Percentiles rank a stretch among this genome's conserved stretches.
phyloP scores from a whole-genome alignment of 345 rosid species.

The Camelina sativa region DNA sequence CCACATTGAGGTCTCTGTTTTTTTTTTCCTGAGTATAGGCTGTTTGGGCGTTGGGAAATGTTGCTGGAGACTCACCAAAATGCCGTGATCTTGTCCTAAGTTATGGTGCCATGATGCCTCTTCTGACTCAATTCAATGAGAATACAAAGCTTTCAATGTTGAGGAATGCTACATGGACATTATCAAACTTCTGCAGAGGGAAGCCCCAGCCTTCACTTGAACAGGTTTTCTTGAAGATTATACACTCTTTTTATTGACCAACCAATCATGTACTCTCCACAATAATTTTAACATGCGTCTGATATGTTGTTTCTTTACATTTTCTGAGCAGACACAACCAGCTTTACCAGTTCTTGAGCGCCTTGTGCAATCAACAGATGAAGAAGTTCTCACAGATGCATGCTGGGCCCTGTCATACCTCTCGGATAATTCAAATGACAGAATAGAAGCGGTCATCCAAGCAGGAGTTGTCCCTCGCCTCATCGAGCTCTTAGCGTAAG shows the following conservation, averaged over 20 bases:
- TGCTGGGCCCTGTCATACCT: slow-evolving; percentile 87
- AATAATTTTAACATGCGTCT: slow-evolving; percentile 24
- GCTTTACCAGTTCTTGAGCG: slow-evolving; percentile 76
- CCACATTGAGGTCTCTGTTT: slow-evolving; percentile 2
- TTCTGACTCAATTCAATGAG: slow-evolving; percentile 69
- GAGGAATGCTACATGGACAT: slow-evolving; percentile 90
- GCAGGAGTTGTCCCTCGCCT: slow-evolving; percentile 76
- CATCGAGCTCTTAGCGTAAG: slow-evolving; percentile 72
- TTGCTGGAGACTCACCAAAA: slow-evolving; percentile 88
- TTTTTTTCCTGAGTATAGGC: slow-evolving; percentile 49
- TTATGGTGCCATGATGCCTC: slow-evolving; percentile 64
- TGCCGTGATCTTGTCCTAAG: slow-evolving; percentile 79
- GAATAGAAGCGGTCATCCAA: slow-evolving; percentile 77
- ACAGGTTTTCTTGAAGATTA: slow-evolving; percentile 51
- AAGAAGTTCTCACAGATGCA: slow-evolving; percentile 86
- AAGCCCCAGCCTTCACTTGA: slow-evolving; percentile 81
- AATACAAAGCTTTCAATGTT: slow-evolving; percentile 80
- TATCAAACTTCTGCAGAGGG: slow-evolving; percentile 86
- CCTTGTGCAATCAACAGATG: slow-evolving; percentile 74
- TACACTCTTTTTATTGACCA: slow-evolving; percentile 5
- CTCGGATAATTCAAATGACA: slow-evolving; percentile 72
- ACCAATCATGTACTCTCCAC: slow-evolving; percentile 3
- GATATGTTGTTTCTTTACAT: slow-evolving; percentile 21
- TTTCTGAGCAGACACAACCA: slow-evolving; percentile 58
- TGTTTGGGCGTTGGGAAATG: slow-evolving; percentile 91